Evolutionary conservation across 139 green algal species (phyloP), one percentile per base, ranked within the genome.

Genomic region (Micractinium conductrix): DNA sequence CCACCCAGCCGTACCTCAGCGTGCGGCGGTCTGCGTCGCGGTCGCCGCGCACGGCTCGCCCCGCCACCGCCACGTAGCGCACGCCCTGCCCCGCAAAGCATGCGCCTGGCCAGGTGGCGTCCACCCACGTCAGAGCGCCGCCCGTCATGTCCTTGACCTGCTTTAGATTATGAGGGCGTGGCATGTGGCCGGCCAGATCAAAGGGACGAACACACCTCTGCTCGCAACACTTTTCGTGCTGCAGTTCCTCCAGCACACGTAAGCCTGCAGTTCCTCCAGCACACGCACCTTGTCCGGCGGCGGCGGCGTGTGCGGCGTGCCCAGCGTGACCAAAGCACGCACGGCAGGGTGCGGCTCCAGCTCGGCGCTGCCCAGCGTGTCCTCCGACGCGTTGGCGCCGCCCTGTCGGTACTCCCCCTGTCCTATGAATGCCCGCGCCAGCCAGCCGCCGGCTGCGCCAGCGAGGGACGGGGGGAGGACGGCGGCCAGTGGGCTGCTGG

Each of bases 71-170:
- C 58, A 70, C 73, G 75, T 95, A 96, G 35, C 58, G 60, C 19
- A 96, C 85, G 10, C 91, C 90, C 30, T 86, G 72, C 4, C 79
- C 40, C 2, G 74, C 86, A 72, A 94, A 96, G 78, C 81, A 92
- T 9, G 93, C 73, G 81, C 92, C 93, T 21, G 92, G 92, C 79
- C 87, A 96, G 12, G 62, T 87, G 37, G 70, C 58, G 74, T 96
- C 88, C 33, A 95, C 90, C 91, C 92, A 95, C 2, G 83, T 87
- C 44, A 94, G 84, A 1, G 92, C 91, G 4, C 93, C 93, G 30
- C 93, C 92, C 40, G 92, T 95, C 89, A 91, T 91, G 89, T 87
- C 83, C 14, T 74, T 87, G 50, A 74, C 50, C 58, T 87, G 75
- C 16, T n/a, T n/a, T n/a, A n/a, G n/a, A n/a, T n/a, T n/a, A n/a